phyloP scores from a whole-genome alignment of 108 stramenopile genomes.

The Cyclotella sp. region DNA sequence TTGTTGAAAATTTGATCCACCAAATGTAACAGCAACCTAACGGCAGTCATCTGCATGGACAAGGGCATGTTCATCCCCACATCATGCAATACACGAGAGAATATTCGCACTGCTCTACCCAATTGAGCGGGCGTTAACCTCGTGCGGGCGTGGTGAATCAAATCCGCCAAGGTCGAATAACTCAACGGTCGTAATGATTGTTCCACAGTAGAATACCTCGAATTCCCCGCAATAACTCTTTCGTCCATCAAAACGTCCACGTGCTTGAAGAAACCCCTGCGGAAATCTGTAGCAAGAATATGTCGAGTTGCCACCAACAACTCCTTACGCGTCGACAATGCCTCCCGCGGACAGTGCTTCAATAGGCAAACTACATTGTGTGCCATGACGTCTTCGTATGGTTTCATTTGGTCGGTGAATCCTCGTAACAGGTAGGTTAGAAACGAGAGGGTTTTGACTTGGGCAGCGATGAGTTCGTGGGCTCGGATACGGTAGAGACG shows the following conservation, averaged over 20 bases:
- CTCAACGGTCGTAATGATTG: constrained; percentile 84
- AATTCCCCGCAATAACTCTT: constrained; percentile 68
- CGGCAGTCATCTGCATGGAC: constrained; percentile 87
- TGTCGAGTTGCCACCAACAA: constrained; percentile 90
- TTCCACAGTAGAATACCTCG: constrained; percentile 35
- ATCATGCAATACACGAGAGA: constrained; percentile 90
- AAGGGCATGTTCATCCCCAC: constrained; percentile 72
- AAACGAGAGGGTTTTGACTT: constrained; percentile 93
- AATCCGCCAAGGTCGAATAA: constrained; percentile 91
- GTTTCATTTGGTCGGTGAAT: constrained; percentile 78
- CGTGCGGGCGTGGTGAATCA: constrained; percentile 85
- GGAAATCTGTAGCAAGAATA: constrained; percentile 91
- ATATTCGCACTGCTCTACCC: constrained; percentile 84
- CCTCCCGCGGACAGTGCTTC: constrained; percentile 84
- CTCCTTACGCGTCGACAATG: constrained; percentile 84
- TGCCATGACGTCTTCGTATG: constrained; percentile 82
- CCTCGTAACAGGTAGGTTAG: constrained; percentile 88
- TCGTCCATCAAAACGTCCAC: constrained; percentile 93
- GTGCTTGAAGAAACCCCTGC: constrained; percentile 85
- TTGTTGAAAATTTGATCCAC: constrained; percentile 90
- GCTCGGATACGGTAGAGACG: constrained; percentile 63
- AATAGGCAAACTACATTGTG: constrained; percentile 80
- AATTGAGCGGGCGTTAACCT: constrained; percentile 84
- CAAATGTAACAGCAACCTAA: constrained; percentile 86
- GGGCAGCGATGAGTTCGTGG: constrained; percentile 77